These are phyloP conservation scores for Corylus avellana DNA, from an alignment of 306 rosid genomes.

Conservation along the genomic window DNA sequence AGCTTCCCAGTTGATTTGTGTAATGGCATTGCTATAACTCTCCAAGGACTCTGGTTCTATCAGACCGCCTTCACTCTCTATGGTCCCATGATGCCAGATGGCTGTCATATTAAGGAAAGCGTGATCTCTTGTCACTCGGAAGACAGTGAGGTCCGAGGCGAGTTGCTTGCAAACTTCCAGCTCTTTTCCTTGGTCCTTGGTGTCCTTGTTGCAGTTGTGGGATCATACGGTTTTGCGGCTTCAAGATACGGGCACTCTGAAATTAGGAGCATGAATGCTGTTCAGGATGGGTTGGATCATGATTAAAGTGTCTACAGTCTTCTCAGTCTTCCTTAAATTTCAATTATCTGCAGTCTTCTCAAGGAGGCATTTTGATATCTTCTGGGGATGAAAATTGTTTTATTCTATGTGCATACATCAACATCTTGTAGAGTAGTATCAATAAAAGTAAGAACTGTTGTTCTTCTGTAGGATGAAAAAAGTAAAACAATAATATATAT, in stretches of 20 bases:
- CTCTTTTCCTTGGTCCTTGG: conserved; percentile 54
- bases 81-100: conserved; percentile 92
- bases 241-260: conserved; percentile 58
- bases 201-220: conserved; percentile 62
- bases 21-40: conserved; percentile 69
- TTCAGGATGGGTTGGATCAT: conserved; percentile 44
- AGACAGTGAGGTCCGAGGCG: conserved; percentile 79
- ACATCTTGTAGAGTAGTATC: not conserved
- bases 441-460: not conserved
- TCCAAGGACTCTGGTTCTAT: conserved; percentile 98
- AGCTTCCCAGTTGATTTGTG: conserved; percentile 77
- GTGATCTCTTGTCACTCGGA: conserved; percentile 51
- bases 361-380: conserved; percentile 10
- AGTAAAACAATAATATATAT: not conserved
- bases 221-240: conserved; percentile 53
- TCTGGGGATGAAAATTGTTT: conserved; percentile 6
- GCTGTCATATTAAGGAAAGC: conserved; percentile 58
- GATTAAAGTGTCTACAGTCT: conserved; percentile 31
- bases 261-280: conserved; percentile 28
- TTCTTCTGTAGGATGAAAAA: not conserved
- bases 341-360: not conserved
- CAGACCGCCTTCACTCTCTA: conserved; percentile 96
- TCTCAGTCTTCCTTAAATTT: not conserved
- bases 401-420: not conserved
- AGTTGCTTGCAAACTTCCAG: conserved; percentile 95